phyloP scores from a whole-genome alignment of 306 rosid species.

The Prosopis cineraria region DNA sequence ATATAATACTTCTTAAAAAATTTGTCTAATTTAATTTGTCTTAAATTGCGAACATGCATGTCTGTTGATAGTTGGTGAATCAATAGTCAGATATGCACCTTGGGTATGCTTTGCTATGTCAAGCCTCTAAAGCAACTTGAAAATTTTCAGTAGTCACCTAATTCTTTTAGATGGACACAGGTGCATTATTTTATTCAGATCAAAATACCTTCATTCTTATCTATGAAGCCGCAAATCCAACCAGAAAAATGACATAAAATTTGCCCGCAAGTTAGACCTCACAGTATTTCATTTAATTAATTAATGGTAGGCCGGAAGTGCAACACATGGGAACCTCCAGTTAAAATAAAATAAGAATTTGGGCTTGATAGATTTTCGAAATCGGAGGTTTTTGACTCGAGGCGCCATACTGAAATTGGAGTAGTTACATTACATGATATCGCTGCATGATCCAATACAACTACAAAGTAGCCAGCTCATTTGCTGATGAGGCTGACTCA shows the following conservation, averaged over 20 bases:
- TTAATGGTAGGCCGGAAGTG: conserved; percentile 15
- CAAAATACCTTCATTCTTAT: conserved; percentile 15
- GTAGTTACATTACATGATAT: background rate
- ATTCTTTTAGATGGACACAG: conserved; percentile 5
- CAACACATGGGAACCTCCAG: conserved; percentile 17
- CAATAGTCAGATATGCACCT: conserved; percentile 30
- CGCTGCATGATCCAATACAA: conserved; percentile 18
- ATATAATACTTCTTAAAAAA: background rate
- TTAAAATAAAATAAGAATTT: background rate
- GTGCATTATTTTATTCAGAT: conserved; percentile 15
- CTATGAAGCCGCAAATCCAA: conserved; percentile 30
- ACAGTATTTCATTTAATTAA: background rate
- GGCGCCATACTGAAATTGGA: conserved; percentile 15
- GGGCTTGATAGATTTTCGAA: conserved; percentile 33
- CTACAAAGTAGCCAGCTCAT: conserved; percentile 38
- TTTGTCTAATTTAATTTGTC: background rate
- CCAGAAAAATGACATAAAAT: background rate
- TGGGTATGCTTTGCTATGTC: conserved; percentile 28
- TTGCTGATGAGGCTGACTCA: conserved; percentile 63
- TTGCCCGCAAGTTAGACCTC: background rate
- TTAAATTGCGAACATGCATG: no score
- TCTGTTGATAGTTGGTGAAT: conserved; percentile 25
- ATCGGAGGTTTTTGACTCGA: conserved; percentile 1
- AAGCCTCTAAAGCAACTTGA: conserved; percentile 28
- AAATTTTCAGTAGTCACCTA: conserved; percentile 27